These are phyloP conservation scores for Aspergillus pseudoterreus DNA, from an alignment of 2,329 filamentous ascomycete genomes.

Conservation along the genomic window DNA sequence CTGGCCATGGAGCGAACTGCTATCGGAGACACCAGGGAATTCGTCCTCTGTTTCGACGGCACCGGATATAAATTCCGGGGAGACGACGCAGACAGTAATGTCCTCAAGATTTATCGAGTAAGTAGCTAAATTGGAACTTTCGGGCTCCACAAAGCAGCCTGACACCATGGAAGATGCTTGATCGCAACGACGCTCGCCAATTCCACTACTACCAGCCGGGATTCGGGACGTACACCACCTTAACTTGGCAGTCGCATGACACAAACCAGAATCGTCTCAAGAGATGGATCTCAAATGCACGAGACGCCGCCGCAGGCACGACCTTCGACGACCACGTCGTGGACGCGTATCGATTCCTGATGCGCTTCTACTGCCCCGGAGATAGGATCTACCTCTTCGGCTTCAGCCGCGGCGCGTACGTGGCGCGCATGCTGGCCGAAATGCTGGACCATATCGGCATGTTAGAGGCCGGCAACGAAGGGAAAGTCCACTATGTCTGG, in stretches of 20 bases:
- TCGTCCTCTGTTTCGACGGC: conserved; percentile 28
- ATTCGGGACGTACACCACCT: not conserved
- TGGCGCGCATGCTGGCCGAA: conserved; percentile 67
- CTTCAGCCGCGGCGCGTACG: conserved; percentile 67
- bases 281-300: not conserved
- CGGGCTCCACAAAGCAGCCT: not conserved
- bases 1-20: not conserved
- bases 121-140: not conserved
- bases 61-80: conserved; percentile 29
- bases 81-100: conserved; percentile 29
- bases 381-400: conserved; percentile 63
- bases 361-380: conserved; percentile 56
- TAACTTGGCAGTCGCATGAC: not conserved
- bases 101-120: conserved; percentile 28
- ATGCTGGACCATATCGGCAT: conserved; percentile 76
- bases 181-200: conserved; percentile 1
- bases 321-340: conserved; percentile 76
- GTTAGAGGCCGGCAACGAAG: conserved; percentile 71
- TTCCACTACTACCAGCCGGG: conserved; percentile 1
- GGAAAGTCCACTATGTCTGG: conserved; percentile 77
- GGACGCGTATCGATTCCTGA: conserved; percentile 70
- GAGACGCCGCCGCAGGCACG: conserved; percentile 57
- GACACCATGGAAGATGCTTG: conserved; percentile 1
- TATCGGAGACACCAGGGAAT: not conserved
- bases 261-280: not conserved